A percentile compares a stretch with the other conserved stretches of the same genome.
These are phyloP conservation scores for Vanderwaltozyma polyspora DNA, from an alignment of 805 yeast species.

Conservation along the genomic window DNA sequence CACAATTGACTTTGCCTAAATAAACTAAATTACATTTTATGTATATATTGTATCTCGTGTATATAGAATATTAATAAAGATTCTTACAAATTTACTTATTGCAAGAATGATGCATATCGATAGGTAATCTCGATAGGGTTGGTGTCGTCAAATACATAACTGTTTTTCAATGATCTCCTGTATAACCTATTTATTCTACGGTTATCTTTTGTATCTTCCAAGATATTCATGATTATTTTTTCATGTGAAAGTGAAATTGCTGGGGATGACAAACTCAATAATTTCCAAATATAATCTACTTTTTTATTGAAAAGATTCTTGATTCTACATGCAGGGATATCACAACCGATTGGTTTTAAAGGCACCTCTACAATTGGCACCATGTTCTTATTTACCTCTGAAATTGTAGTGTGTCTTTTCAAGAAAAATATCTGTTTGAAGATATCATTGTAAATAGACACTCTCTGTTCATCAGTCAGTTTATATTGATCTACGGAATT, in stretches of 20 bases:
- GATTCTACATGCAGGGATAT: not conserved
- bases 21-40: not conserved
- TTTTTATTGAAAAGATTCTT: not conserved
- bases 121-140: not conserved
- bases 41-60: not conserved
- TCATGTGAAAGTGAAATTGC: too few species aligned
- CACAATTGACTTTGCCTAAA: conserved; percentile 41
- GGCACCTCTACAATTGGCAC: conserved; percentile 2
- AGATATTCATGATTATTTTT: too few species aligned
- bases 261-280: too few species aligned
- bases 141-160: not conserved
- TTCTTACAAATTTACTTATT: not conserved
- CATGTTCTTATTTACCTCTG: too few species aligned
- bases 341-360: not conserved
- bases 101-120: conserved; percentile 1
- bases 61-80: too few species aligned
- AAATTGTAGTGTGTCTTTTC: not conserved
- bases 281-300: not conserved
- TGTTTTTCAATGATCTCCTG: not conserved
- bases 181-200: not conserved
- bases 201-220: not conserved
- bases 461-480: not conserved
- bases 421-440: conserved; percentile 2
- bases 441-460: not conserved
- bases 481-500: too few species aligned